phyloP scores from a whole-genome alignment of 2,329 filamentous ascomycete species.

The Alternaria sp. region DNA sequence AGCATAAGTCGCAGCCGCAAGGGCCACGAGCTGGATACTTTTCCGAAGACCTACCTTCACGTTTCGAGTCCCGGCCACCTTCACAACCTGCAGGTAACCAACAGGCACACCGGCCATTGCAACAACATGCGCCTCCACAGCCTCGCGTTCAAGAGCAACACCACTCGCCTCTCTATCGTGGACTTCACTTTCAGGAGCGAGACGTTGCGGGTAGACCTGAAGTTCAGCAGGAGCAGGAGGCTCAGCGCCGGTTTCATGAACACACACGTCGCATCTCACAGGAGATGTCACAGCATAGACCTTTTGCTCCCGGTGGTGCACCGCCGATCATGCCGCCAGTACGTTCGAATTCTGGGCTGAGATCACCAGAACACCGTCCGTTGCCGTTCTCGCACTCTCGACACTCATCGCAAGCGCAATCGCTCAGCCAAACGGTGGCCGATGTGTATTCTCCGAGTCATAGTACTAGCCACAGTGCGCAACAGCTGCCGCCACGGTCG shows the following conservation, averaged over 20 bases:
- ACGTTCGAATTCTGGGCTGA: conserved; percentile 30
- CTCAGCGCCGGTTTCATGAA: conserved; percentile 34
- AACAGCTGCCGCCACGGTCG: conserved; percentile 32
- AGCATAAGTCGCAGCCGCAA: conserved; percentile 36
- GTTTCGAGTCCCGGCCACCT: conserved; percentile 36
- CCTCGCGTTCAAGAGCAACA: conserved; percentile 35
- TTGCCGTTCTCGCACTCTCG: conserved; percentile 38
- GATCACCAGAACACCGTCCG: conserved; percentile 42
- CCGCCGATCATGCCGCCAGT: conserved; percentile 31
- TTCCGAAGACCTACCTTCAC: conserved; percentile 39
- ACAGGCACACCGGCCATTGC: conserved; percentile 31
- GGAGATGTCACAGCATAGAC: conserved; percentile 36
- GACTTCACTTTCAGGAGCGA: conserved; percentile 35
- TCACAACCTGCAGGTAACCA: conserved; percentile 34
- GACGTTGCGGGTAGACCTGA: conserved; percentile 32
- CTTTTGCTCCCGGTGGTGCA: conserved; percentile 27
- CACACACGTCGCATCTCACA: conserved; percentile 42
- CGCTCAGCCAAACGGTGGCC: conserved; percentile 25
- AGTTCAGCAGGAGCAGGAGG: conserved; percentile 40
- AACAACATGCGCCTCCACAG: conserved; percentile 36
- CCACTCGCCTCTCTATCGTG: conserved; percentile 33
- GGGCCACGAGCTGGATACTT: conserved; percentile 47
- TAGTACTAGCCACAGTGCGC: conserved; percentile 20
- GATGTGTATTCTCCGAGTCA: conserved; percentile 31
- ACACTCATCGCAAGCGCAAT: conserved; percentile 32